phyloP scores from a whole-genome alignment of 768 basidiomycete species.

The Kwoniella dejecticola region DNA sequence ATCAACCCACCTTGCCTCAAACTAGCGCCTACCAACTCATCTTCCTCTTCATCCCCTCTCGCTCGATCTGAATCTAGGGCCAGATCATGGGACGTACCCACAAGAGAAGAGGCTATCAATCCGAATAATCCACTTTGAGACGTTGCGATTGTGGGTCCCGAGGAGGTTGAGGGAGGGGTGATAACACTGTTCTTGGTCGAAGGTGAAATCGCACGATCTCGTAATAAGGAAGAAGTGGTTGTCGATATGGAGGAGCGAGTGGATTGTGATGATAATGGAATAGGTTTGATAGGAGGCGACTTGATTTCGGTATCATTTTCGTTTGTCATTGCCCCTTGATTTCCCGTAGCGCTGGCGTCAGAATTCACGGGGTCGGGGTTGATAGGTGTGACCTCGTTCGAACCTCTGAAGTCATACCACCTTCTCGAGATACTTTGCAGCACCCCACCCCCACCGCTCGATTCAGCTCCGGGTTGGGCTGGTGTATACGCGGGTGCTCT shows the following conservation, averaged over 20 bases:
- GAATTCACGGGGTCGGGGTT: too few relatives aligned
- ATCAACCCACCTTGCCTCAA: constrained; percentile 11
- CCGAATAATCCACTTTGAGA: constrained; percentile 11
- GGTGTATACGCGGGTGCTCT: not conserved
- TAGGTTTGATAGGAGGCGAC: constrained; percentile 8
- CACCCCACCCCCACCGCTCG: constrained; percentile 16
- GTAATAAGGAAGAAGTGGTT: constrained; percentile 1
- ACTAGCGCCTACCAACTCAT: constrained; percentile 19
- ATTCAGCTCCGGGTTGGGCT: not conserved
- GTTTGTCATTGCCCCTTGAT: not conserved
- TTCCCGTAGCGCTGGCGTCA: not conserved
- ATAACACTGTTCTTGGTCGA: not conserved
- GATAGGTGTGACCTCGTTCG: constrained; percentile 15
- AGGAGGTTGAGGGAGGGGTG: not conserved
- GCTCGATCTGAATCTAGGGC: too few relatives aligned
- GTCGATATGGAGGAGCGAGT: constrained; percentile 19
- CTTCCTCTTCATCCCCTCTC: constrained; percentile 6
- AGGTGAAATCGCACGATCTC: constrained; percentile 6
- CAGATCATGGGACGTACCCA: not conserved
- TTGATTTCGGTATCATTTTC: constrained; percentile 1
- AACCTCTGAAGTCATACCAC: constrained; percentile 23
- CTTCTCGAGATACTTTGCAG: constrained; percentile 21
- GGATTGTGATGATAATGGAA: constrained; percentile 10
- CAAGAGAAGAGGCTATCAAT: constrained; percentile 16
- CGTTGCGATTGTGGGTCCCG: not conserved